These are phyloP conservation scores for Penicillium sp. DNA, from an alignment of 2,329 filamentous ascomycete genomes.

Conservation along the genomic window DNA sequence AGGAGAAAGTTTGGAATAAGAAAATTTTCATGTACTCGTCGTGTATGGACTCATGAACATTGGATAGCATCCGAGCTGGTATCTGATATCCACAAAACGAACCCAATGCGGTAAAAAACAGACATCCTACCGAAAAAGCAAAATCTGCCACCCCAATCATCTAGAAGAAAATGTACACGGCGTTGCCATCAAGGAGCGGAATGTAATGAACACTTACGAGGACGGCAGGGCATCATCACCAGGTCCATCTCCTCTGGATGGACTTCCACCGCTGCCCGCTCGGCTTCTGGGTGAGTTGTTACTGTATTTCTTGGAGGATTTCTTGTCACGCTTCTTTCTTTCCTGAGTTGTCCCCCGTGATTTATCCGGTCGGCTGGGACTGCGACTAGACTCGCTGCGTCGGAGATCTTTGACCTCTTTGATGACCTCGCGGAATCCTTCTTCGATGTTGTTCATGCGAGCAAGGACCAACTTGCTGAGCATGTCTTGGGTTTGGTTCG, in stretches of 20 bases:
- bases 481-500: constrained; percentile 65
- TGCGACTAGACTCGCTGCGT: constrained; percentile 46
- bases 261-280: constrained; percentile 19
- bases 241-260: not conserved
- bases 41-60: not conserved
- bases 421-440: constrained; percentile 84
- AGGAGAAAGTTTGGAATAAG: too few species aligned
- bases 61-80: constrained; percentile 1
- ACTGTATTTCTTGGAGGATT: constrained; percentile 22
- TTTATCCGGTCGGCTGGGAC: constrained; percentile 30
- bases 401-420: constrained; percentile 67
- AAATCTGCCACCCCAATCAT: not conserved
- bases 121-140: not conserved
- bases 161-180: constrained; percentile 3
- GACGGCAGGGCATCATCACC: not conserved
- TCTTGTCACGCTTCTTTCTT: constrained; percentile 32
- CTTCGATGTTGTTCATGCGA: constrained; percentile 88
- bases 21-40: not conserved
- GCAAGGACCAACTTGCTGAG: constrained; percentile 77
- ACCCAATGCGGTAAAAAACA: not conserved
- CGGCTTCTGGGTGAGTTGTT: constrained; percentile 19
- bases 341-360: constrained; percentile 22
- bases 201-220: not conserved
- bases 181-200: not conserved
- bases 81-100: constrained; percentile 5